These are phyloP conservation scores for Penicillium nucicola DNA, from an alignment of 495 filamentous ascomycete species.

Conservation along the genomic window DNA sequence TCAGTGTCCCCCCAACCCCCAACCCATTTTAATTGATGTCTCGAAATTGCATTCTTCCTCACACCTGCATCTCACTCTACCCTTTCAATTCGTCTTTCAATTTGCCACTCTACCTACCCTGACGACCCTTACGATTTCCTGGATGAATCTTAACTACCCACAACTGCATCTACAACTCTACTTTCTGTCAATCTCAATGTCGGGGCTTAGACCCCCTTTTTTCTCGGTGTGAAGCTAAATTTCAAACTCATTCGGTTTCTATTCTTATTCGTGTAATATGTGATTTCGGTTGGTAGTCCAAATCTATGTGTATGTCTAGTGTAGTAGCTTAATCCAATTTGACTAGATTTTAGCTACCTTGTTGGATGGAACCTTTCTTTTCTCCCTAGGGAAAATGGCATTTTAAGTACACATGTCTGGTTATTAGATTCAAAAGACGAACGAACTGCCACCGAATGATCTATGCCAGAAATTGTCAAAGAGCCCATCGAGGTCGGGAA, in stretches of 20 bases:
- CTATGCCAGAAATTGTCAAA: too few species aligned
- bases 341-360: neutral
- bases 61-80: neutral
- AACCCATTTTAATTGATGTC: too few species aligned
- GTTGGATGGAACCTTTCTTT: too few species aligned
- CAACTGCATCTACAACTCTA: neutral
- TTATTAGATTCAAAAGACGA: too few species aligned
- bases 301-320: too few species aligned
- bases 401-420: too few species aligned
- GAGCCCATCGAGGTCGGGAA: too few species aligned
- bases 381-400: too few species aligned
- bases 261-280: too few species aligned
- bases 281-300: neutral
- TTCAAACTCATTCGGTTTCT: neutral
- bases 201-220: neutral
- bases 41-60: too few species aligned
- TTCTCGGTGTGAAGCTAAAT: neutral
- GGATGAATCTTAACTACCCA: slow-evolving; percentile 6
- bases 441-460: too few species aligned
- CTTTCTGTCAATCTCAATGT: neutral
- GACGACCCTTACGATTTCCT: slow-evolving; percentile 6
- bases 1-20: too few species aligned
- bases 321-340: neutral
- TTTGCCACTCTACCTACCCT: neutral
- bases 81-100: neutral